A percentile compares a stretch with the other conserved stretches of the same genome.
Conservation (phyloP, 148 eudicot genomes). For the Linanthus parryae region DNA sequence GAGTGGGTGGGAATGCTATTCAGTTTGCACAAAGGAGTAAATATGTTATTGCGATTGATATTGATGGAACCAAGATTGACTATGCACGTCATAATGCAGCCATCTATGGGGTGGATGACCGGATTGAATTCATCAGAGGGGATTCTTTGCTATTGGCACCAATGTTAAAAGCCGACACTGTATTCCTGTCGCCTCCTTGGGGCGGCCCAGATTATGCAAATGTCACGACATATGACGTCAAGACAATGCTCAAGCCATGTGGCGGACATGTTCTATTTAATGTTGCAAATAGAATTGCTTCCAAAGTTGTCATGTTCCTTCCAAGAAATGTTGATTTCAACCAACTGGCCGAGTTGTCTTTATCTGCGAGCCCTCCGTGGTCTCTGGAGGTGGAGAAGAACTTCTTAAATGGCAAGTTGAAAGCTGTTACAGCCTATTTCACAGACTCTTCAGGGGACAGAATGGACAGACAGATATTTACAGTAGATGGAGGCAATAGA, state of each 20-base stretch:
- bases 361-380: constrained; percentile 75
- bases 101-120: constrained; percentile 72
- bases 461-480: not conserved
- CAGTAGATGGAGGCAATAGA: not conserved
- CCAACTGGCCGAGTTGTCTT: constrained; percentile 71
- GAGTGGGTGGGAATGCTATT: constrained; percentile 94
- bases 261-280: constrained; percentile 66
- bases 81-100: constrained; percentile 78
- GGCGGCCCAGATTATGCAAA: constrained; percentile 87
- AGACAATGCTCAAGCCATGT: constrained; percentile 74
- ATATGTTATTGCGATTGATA: constrained; percentile 79
- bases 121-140: constrained; percentile 66
- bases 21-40: constrained; percentile 75
- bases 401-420: constrained; percentile 71
- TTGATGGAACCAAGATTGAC: constrained; percentile 80
- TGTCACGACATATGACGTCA: constrained; percentile 46
- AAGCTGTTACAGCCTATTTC: constrained; percentile 94
- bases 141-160: constrained; percentile 64
- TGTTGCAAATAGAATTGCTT: constrained; percentile 45
- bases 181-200: constrained; percentile 96
- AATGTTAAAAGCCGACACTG: constrained; percentile 56
- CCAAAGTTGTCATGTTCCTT: constrained; percentile 78
- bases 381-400: constrained; percentile 90
- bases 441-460: constrained; percentile 15
- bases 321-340: constrained; percentile 76